Conservation (phyloP, 169 alveolate species). For the Eimeria maxima region DNA sequence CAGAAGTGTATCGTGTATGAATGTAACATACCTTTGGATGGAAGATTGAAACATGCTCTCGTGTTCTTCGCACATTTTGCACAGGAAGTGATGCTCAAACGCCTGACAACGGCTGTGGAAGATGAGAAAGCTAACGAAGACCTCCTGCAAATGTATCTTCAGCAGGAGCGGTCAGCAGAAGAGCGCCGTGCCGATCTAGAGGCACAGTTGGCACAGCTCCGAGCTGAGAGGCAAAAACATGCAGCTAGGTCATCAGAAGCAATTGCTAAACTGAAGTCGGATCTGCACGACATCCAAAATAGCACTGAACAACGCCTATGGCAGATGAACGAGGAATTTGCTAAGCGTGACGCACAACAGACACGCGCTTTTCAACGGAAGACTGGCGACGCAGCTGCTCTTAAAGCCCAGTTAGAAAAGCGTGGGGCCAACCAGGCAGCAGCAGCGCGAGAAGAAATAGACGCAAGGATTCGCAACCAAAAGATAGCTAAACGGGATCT, state of each 20-base stretch:
- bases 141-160: slow-evolving; percentile 66
- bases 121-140: slow-evolving; percentile 79
- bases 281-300: slow-evolving; percentile 75
- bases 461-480: slow-evolving; percentile 47
- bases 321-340: slow-evolving; percentile 70
- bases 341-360: slow-evolving; percentile 64
- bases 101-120: slow-evolving; percentile 75
- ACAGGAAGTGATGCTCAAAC: slow-evolving; percentile 79
- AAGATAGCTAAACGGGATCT: slow-evolving; percentile 73
- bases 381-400: slow-evolving; percentile 32
- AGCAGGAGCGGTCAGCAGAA: slow-evolving; percentile 72
- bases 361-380: slow-evolving; percentile 62
- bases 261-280: slow-evolving; percentile 80
- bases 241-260: slow-evolving; percentile 58
- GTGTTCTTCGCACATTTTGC: background rate
- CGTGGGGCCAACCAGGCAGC: slow-evolving; percentile 53
- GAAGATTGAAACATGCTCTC: background rate
- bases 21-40: background rate
- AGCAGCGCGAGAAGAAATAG: slow-evolving; percentile 70
- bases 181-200: slow-evolving; percentile 80
- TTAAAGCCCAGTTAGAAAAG: slow-evolving; percentile 61
- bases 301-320: slow-evolving; percentile 72
- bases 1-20: background rate
- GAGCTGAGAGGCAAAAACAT: slow-evolving; percentile 77
- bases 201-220: slow-evolving; percentile 78